Conservation (phyloP, 164 flowering plant species). For the Nymphaea thermarum region DNA sequence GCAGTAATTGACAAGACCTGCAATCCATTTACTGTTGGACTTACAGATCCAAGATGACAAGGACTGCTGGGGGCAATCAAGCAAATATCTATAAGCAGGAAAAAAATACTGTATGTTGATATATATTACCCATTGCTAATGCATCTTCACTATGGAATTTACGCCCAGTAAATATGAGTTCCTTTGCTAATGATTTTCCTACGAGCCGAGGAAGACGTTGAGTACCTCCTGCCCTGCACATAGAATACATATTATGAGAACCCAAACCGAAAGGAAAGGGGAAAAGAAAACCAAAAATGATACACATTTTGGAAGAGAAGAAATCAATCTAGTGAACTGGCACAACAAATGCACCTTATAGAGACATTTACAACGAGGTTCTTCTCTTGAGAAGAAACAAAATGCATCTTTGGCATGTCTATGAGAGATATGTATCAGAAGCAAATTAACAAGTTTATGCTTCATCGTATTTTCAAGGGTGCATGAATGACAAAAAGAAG, state of each 20-base stretch:
- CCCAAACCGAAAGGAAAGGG: not conserved
- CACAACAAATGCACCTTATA: not conserved
- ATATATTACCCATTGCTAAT: constrained; percentile 39
- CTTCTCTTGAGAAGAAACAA: no score
- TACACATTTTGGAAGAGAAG: not conserved
- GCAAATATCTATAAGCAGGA: no score
- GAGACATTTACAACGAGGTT: no score
- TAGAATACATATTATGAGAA: not conserved
- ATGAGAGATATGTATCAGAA: no score
- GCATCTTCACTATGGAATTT: constrained; percentile 64
- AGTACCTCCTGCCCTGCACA: constrained; percentile 86
- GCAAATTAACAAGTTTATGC: no score
- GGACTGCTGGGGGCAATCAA: no score
- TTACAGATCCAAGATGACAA: no score
- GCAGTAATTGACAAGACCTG: constrained; percentile 80
- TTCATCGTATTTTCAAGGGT: no score
- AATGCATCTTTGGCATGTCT: no score
- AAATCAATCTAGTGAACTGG: not conserved
- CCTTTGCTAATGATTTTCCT: constrained; percentile 76
- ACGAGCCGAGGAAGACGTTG: constrained; percentile 82
- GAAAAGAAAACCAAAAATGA: no score
- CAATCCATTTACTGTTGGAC: constrained; percentile 4
- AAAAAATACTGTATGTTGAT: no score
- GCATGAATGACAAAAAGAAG: no score
- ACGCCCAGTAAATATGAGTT: constrained; percentile 82